These are phyloP conservation scores for Drechslerella stenobrocha DNA, from an alignment of 2,329 filamentous ascomycete genomes.

Conservation along the genomic window DNA sequence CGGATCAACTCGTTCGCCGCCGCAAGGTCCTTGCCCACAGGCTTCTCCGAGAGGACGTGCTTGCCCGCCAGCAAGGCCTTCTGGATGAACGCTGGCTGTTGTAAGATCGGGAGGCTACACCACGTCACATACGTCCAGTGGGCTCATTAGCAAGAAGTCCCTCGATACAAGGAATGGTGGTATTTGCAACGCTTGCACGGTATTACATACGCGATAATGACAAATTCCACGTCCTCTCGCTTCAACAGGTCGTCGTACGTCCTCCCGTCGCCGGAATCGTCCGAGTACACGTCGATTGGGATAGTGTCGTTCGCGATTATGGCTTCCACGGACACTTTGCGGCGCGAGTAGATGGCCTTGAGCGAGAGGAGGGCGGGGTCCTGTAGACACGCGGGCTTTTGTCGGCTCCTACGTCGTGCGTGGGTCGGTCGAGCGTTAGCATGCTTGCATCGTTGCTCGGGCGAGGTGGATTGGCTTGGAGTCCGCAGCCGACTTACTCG, in stretches of 20 bases:
- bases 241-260: constrained; percentile 61
- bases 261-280: constrained; percentile 60
- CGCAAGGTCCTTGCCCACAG: constrained; percentile 65
- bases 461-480: too few species aligned
- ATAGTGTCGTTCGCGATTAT: constrained; percentile 54
- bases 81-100: constrained; percentile 65
- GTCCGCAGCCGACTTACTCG: constrained; percentile 58
- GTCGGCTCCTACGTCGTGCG: constrained; percentile 38
- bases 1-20: constrained; percentile 60
- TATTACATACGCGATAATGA: constrained; percentile 60
- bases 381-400: constrained; percentile 64
- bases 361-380: constrained; percentile 59
- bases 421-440: background rate
- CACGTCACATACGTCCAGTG: too few species aligned
- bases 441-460: too few species aligned
- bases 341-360: constrained; percentile 69
- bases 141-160: too few species aligned
- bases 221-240: constrained; percentile 62
- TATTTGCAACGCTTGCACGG: too few species aligned
- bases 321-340: constrained; percentile 62
- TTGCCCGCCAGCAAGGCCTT: constrained; percentile 67
- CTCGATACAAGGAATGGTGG: too few species aligned
- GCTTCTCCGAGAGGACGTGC: constrained; percentile 72
- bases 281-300: constrained; percentile 63
- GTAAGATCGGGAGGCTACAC: constrained; percentile 64